A percentile compares a stretch with the other conserved stretches of the same genome.
phyloP scores from a whole-genome alignment of 495 filamentous ascomycete species.

The Margaritispora aquatica region DNA sequence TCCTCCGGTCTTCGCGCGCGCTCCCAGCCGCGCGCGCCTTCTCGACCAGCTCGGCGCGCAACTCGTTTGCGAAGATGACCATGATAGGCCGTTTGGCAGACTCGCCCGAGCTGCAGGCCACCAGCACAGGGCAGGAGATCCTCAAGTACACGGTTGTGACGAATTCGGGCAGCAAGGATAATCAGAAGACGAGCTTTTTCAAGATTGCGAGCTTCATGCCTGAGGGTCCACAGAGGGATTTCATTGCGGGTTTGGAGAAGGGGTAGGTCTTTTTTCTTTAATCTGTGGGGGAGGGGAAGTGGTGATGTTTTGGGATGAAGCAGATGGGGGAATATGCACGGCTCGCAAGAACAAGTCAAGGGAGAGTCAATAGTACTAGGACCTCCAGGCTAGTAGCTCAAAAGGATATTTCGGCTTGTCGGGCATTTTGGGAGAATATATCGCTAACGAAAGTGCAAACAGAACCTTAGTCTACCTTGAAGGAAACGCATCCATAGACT shows the following conservation, averaged over 20 bases:
- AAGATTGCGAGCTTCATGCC: conserved; percentile 56
- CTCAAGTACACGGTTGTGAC: conserved; percentile 63
- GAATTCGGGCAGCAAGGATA: conserved; percentile 47
- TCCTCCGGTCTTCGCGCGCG: conserved; percentile 14
- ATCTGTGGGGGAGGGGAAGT: no score
- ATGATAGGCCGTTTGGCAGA: conserved; percentile 70
- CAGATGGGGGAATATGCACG: no score
- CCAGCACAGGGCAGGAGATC: conserved; percentile 59
- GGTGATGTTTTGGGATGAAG: neutral
- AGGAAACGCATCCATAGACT: conserved; percentile 58
- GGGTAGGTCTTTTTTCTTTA: conserved; percentile 54
- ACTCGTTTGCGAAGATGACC: conserved; percentile 40
- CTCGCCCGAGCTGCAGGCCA: conserved; percentile 60
- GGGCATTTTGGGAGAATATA: no score
- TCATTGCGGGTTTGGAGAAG: conserved; percentile 60
- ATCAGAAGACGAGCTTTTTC: conserved; percentile 73
- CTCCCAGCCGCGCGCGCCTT: conserved; percentile 18
- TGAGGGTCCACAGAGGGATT: conserved; percentile 57
- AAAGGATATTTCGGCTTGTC: no score
- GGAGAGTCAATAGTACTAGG: no score
- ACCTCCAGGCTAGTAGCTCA: no score
- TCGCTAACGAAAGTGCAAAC: neutral
- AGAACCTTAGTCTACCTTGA: conserved; percentile 52
- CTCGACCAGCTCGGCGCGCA: conserved; percentile 11
- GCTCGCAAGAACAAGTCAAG: no score